Percentiles rank a stretch among this genome's conserved stretches.
Evolutionary conservation across 2,329 filamentous ascomycete species (phyloP).

Genomic region (Fusarium albidum): DNA sequence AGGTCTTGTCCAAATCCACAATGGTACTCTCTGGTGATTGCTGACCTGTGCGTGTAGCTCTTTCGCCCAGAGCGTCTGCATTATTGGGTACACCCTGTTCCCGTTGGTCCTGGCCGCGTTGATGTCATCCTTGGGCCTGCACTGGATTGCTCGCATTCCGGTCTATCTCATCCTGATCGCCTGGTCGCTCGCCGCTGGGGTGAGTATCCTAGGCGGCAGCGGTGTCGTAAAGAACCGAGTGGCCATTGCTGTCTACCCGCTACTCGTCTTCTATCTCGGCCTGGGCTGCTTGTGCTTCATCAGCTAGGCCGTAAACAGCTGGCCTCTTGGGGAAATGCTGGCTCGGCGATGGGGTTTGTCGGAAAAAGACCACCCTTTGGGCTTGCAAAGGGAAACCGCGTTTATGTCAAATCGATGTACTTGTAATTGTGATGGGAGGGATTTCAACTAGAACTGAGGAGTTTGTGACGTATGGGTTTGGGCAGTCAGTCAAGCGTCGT

Average conservation of each 20-base stretch:
- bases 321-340: neutral
- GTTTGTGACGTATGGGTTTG: slow-evolving; percentile 16
- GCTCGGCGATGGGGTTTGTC: neutral
- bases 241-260: slow-evolving; percentile 90
- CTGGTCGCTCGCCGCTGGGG: slow-evolving; percentile 94
- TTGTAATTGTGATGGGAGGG: slow-evolving; percentile 25
- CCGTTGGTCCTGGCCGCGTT: slow-evolving; percentile 92
- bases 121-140: slow-evolving; percentile 83
- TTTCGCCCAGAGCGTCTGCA: slow-evolving; percentile 96
- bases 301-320: slow-evolving; percentile 63
- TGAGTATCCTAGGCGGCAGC: slow-evolving; percentile 94
- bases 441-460: slow-evolving; percentile 18
- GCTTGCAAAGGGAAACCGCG: slow-evolving; percentile 3
- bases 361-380: slow-evolving; percentile 3
- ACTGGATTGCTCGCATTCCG: slow-evolving; percentile 84
- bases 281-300: slow-evolving; percentile 97
- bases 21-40: neutral
- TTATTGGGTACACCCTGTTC: slow-evolving; percentile 98
- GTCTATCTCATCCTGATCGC: slow-evolving; percentile 87
- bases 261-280: slow-evolving; percentile 94
- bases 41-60: slow-evolving; percentile 67
- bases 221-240: slow-evolving; percentile 96
- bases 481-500: slow-evolving; percentile 6
- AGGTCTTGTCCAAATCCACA: slow-evolving; percentile 51
- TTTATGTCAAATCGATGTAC: slow-evolving; percentile 28